Conservation (phyloP, 805 yeast genomes). For the Pichia heedii region DNA sequence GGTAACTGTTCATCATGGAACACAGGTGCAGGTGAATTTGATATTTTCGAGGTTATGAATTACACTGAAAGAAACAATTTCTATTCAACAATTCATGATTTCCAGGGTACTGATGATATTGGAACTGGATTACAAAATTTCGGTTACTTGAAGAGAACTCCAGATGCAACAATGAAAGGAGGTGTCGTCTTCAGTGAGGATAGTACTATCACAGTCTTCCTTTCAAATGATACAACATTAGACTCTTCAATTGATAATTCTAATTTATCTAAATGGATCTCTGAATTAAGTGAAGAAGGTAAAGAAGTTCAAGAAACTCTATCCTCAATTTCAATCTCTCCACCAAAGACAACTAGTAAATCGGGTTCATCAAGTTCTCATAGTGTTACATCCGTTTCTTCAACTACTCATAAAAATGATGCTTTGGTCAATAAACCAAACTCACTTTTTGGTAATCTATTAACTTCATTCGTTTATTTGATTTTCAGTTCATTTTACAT, state of each 20-base stretch:
- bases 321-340: conserved; percentile 14
- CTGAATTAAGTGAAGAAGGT: conserved; percentile 15
- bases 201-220: conserved; percentile 54
- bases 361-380: background rate
- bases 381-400: background rate
- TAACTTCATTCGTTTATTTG: background rate
- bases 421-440: background rate
- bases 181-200: conserved; percentile 61
- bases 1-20: conserved; percentile 68
- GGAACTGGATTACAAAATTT: conserved; percentile 48
- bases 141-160: conserved; percentile 51
- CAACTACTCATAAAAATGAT: conserved; percentile 1
- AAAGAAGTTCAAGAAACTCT: conserved; percentile 15
- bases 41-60: conserved; percentile 67
- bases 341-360: conserved; percentile 3
- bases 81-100: conserved; percentile 65
- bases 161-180: conserved; percentile 46
- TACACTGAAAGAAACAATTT: conserved; percentile 45
- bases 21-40: conserved; percentile 74
- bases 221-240: conserved; percentile 45
- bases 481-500: background rate
- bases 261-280: conserved; percentile 39
- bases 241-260: conserved; percentile 35
- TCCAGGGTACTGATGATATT: conserved; percentile 60
- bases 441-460: background rate